Percentiles rank a stretch among this genome's conserved stretches.
Conservation (phyloP, 371 early-diverging fungal genomes). For the Rhizopus stolonifer region DNA sequence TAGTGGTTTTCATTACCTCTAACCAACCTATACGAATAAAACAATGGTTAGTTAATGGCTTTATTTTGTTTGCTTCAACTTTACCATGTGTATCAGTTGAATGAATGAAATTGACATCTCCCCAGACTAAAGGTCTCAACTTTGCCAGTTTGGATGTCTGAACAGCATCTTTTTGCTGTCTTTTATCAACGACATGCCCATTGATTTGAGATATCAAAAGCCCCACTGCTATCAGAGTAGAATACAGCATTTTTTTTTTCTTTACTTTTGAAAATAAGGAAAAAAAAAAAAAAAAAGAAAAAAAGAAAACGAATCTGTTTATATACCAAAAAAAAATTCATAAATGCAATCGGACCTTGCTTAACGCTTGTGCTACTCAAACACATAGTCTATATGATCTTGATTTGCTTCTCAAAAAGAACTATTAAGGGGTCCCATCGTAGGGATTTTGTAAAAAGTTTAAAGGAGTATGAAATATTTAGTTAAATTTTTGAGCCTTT, state of each 20-base stretch:
- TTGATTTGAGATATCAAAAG: not conserved
- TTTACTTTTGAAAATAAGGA: not conserved
- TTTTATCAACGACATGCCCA: not conserved
- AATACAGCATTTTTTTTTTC: not conserved
- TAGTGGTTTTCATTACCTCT: slow-evolving; percentile 17
- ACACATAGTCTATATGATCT: too few species aligned
- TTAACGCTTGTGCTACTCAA: too few species aligned
- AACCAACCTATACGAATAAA: too few species aligned
- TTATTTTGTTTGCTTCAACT: too few species aligned
- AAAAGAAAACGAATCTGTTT: slow-evolving; percentile 1
- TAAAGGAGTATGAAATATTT: too few species aligned
- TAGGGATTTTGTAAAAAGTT: too few species aligned
- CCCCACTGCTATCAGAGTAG: not conserved
- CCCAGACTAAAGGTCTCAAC: slow-evolving; percentile 43
- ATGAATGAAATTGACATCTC: slow-evolving; percentile 52
- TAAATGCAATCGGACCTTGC: too few species aligned
- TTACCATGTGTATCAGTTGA: slow-evolving; percentile 52
- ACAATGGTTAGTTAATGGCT: too few species aligned
- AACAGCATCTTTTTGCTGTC: slow-evolving; percentile 15
- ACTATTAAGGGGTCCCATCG: too few species aligned
- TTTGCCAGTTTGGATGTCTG: not conserved
- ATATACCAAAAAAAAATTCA: too few species aligned
- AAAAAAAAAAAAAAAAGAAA: not conserved
- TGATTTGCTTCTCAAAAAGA: too few species aligned
- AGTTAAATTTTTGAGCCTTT: too few species aligned